These are phyloP conservation scores for Sugiyamaella novakii DNA, from an alignment of 1,139 yeast genomes.

Conservation along the genomic window DNA sequence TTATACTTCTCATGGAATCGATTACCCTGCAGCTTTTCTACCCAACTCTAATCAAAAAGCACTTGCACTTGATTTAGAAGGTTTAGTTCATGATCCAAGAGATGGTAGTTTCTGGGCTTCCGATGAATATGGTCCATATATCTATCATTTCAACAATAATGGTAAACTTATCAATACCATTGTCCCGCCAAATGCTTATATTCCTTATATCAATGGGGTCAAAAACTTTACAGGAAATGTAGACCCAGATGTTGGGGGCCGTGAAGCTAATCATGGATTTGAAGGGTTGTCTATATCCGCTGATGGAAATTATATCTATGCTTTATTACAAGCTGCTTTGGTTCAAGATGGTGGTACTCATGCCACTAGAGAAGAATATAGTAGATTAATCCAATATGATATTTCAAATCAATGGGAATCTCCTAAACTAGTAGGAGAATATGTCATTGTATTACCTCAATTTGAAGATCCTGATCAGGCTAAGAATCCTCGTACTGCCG, in stretches of 20 bases:
- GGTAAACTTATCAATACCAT: slow-evolving; percentile 24
- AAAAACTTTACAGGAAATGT: slow-evolving; percentile 24
- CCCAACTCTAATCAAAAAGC: slow-evolving; percentile 17
- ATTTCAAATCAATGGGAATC: slow-evolving; percentile 16
- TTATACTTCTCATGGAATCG: slow-evolving; percentile 20
- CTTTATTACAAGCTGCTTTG: slow-evolving; percentile 26
- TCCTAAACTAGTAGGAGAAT: slow-evolving; percentile 26
- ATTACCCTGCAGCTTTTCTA: slow-evolving; percentile 26
- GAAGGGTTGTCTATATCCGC: slow-evolving; percentile 27
- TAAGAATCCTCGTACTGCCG: slow-evolving; percentile 28
- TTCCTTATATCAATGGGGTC: slow-evolving; percentile 23
- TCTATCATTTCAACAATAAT: slow-evolving; percentile 23
- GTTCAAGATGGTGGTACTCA: slow-evolving; percentile 30
- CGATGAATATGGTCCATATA: slow-evolving; percentile 30
- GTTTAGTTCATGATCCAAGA: slow-evolving; percentile 24
- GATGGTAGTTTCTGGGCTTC: slow-evolving; percentile 28
- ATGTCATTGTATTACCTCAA: slow-evolving; percentile 25
- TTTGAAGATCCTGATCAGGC: slow-evolving; percentile 27
- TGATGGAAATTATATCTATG: slow-evolving; percentile 25
- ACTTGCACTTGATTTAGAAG: slow-evolving; percentile 24
- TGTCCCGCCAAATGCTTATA: slow-evolving; percentile 29
- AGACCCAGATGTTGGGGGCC: slow-evolving; percentile 28
- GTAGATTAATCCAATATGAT: slow-evolving; percentile 25
- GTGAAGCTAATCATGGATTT: slow-evolving; percentile 27
- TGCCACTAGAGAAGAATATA: slow-evolving; percentile 28